Evolutionary conservation across 768 basidiomycete genomes (phyloP).

Genomic region (Mycena maculata): DNA sequence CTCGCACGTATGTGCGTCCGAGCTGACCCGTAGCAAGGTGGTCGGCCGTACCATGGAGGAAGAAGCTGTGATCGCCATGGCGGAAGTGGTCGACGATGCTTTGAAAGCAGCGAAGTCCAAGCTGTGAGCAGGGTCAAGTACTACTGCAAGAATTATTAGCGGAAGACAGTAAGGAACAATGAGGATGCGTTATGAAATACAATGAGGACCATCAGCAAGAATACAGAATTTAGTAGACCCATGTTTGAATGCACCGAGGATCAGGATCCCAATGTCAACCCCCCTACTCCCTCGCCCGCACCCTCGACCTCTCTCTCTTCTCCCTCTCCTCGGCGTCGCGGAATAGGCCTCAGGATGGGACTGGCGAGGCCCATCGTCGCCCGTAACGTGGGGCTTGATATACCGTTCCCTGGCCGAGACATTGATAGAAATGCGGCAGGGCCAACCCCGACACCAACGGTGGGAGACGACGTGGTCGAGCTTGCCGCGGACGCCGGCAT

Average conservation of each 20-base stretch:
- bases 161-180: conserved; percentile 1
- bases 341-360: conserved; percentile 78
- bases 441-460: conserved; percentile 65
- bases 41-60: conserved; percentile 80
- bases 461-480: conserved; percentile 81
- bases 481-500: conserved; percentile 67
- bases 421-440: conserved; percentile 59
- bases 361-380: conserved; percentile 79
- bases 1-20: too few relatives aligned
- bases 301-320: conserved; percentile 82
- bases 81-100: conserved; percentile 71
- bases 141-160: conserved; percentile 2
- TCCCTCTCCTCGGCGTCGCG: conserved; percentile 64
- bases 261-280: conserved; percentile 60
- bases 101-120: conserved; percentile 46
- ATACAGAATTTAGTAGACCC: conserved; percentile 15
- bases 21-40: conserved; percentile 38
- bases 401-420: conserved; percentile 60
- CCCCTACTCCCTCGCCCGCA: conserved; percentile 80
- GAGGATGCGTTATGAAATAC: conserved; percentile 33
- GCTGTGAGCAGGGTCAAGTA: not conserved
- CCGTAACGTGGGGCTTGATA: conserved; percentile 81
- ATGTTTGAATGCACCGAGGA: conserved; percentile 4
- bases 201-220: conserved; percentile 19
- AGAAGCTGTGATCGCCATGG: conserved; percentile 78